Conservation (phyloP, 768 basidiomycete genomes). For the Phlebiopsis gigantea region DNA sequence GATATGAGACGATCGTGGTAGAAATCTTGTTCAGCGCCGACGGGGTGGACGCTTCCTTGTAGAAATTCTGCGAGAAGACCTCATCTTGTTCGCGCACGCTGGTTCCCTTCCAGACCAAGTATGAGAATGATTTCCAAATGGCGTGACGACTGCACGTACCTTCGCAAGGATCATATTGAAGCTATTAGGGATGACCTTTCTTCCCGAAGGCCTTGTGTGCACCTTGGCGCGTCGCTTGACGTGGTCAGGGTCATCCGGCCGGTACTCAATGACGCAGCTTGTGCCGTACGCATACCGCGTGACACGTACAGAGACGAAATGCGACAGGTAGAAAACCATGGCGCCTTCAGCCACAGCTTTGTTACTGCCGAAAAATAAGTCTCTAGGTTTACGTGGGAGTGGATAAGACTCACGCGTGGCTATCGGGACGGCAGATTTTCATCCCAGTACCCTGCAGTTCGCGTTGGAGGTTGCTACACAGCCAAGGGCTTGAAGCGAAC, state of each 20-base stretch:
- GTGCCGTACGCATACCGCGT: conserved; percentile 1
- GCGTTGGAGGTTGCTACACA: background rate
- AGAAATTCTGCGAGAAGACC: background rate
- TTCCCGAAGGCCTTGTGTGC: background rate
- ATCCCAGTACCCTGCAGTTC: background rate
- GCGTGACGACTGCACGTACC: background rate
- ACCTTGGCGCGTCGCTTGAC: conserved; percentile 1
- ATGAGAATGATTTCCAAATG: too few species aligned
- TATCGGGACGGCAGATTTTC: background rate
- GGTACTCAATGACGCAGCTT: conserved; percentile 1
- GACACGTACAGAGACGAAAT: background rate
- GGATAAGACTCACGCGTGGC: background rate
- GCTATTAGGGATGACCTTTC: background rate
- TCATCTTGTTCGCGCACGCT: background rate
- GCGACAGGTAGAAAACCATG: background rate
- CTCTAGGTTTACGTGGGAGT: too few species aligned
- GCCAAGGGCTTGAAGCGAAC: background rate
- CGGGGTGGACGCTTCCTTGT: background rate
- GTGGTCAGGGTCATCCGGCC: background rate
- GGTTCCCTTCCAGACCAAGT: background rate
- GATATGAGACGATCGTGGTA: conserved; percentile 21
- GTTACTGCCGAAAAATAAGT: background rate
- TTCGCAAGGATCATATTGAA: conserved; percentile 1
- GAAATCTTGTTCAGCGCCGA: conserved; percentile 1
- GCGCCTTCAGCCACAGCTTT: conserved; percentile 1